These are phyloP conservation scores for Suzukiozyma palmioleophila DNA, from an alignment of 1,139 yeast species.

Conservation along the genomic window DNA sequence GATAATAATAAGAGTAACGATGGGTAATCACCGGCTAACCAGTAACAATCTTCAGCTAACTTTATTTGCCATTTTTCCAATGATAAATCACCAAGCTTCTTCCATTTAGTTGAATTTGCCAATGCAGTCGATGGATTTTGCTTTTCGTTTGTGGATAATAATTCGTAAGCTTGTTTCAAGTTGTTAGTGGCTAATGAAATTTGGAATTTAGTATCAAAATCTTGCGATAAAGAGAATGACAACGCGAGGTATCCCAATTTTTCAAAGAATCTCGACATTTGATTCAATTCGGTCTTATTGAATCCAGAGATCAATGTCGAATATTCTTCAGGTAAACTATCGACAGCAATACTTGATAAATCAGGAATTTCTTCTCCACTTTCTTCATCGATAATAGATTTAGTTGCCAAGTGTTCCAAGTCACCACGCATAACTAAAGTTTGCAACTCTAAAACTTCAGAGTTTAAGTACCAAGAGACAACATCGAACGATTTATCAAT, in stretches of 20 bases:
- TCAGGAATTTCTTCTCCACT: conserved; percentile 38
- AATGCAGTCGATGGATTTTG: conserved; percentile 35
- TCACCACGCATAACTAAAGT: conserved; percentile 95
- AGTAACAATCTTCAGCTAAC: conserved; percentile 77
- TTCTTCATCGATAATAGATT: conserved; percentile 31
- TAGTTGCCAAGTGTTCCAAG: conserved; percentile 45
- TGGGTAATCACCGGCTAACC: conserved; percentile 76
- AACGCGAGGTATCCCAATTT: conserved; percentile 84
- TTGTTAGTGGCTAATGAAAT: conserved; percentile 56
- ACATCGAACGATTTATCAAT: conserved; percentile 88
- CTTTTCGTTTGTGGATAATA: conserved; percentile 58
- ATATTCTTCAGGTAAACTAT: conserved; percentile 58
- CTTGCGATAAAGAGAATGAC: conserved; percentile 79
- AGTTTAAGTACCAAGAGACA: conserved; percentile 74
- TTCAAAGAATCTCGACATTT: conserved; percentile 88
- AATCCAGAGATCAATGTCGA: conserved; percentile 38
- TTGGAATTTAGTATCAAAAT: conserved; percentile 81
- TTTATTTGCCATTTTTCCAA: conserved; percentile 73
- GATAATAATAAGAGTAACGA: conserved; percentile 81
- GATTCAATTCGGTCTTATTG: conserved; percentile 65
- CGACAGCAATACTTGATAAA: conserved; percentile 56
- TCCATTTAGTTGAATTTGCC: conserved; percentile 64
- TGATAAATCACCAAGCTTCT: conserved; percentile 84
- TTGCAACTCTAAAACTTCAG: conserved; percentile 89
- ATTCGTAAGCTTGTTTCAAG: conserved; percentile 65